Evolutionary conservation across 208 protist genomes (phyloP), one percentile per base, ranked within the genome.

Genomic region (Crithidia brevicula): DNA sequence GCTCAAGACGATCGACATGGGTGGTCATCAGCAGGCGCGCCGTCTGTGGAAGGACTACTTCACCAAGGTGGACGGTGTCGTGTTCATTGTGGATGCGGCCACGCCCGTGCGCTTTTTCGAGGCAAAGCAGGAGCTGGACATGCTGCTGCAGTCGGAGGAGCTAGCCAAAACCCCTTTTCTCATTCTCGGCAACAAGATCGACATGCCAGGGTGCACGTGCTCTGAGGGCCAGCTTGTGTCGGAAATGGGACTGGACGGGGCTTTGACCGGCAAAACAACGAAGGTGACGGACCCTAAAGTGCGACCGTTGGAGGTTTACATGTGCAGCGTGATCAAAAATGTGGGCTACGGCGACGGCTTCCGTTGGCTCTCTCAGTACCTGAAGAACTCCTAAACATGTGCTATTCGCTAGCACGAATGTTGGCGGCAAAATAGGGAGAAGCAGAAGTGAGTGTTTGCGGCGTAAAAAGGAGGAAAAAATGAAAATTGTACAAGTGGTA

Each of bases 121-220:
- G 72, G 80, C 98, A 7, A 97, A 96, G 75, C 73, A 77, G 58
- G 98, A 99, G 72, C 91, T 99, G 18, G 91, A 99, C 61, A 95
- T 98, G 77, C 87, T 99, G 25, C 81, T 99, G 23, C 82, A 78
- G 33, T 82, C 84, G 31, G 97, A 99, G 52, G 88, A 98, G 57
- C 85, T 99, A 3, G 57, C 79, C 13, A 95, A 94, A 31, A 96
- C 98, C 8, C 99, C 99, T 8, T 99, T 99, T 76, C 79, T 99
- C 0, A 97, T 99, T 70, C 89, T 99, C 3, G 99, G 99, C 46
- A 99, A 99, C 83, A 99, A 99, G 81, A 99, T 99, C 65, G 99
- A 99, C 77, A 82, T 98, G 27, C 77, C 85, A 8, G 68, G 75
- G 15, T 71, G 72, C 33, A 98, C 98, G 11, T 95, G 92, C 34